These are phyloP conservation scores for Pythium rhizo-oryzae DNA, from an alignment of 352 stramenopile genomes.

Conservation along the genomic window DNA sequence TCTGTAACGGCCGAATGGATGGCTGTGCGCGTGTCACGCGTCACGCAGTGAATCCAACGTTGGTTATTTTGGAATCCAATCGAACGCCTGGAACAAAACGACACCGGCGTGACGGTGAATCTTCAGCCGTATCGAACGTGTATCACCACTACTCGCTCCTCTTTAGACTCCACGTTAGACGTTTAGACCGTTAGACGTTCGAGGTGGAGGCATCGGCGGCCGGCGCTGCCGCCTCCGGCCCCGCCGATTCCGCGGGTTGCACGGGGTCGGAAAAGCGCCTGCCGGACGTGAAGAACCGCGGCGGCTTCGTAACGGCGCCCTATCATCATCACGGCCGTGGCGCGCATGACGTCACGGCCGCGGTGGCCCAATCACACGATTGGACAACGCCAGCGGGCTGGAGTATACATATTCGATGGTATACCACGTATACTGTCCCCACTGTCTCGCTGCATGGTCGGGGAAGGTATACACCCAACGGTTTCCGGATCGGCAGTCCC, in stretches of 20 bases:
- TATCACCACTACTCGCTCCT: too few relatives aligned
- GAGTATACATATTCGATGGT: background rate
- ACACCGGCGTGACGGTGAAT: too few relatives aligned
- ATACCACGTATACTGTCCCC: background rate
- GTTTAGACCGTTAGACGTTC: too few relatives aligned
- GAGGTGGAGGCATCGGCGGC: too few relatives aligned
- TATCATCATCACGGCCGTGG: background rate
- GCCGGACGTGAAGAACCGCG: too few relatives aligned
- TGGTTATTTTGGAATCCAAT: background rate
- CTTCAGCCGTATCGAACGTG: too few relatives aligned
- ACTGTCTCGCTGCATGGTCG: background rate
- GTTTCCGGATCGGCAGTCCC: background rate
- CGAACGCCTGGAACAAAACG: background rate
- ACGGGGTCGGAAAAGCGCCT: too few relatives aligned
- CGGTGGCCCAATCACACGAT: background rate
- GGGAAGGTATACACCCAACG: background rate
- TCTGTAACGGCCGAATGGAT: slow-evolving; percentile 4
- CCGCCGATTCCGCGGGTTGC: too few relatives aligned
- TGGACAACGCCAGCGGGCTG: background rate
- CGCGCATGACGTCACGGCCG: background rate
- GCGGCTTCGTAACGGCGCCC: too few relatives aligned
- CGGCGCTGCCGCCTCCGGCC: too few relatives aligned
- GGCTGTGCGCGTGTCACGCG: slow-evolving; percentile 9
- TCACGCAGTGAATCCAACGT: slow-evolving; percentile 3
- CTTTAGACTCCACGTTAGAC: too few relatives aligned